These are phyloP conservation scores for Phtheirospermum japonicum DNA, from an alignment of 257 asterid genomes.

Conservation along the genomic window DNA sequence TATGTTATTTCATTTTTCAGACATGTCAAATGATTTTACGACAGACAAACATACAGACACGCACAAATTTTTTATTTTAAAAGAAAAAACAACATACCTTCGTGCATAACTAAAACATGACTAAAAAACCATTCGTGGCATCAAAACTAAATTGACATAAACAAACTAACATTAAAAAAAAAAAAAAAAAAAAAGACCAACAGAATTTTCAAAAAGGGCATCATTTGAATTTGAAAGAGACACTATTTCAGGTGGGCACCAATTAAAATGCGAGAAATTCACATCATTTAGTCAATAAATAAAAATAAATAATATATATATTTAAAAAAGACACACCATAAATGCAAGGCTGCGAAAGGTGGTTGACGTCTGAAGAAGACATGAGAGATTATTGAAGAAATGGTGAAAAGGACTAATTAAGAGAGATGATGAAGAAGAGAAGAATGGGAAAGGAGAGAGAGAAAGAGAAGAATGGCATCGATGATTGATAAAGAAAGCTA, in stretches of 20 bases:
- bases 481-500: conserved; percentile 83
- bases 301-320: background rate
- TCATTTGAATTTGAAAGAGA: background rate
- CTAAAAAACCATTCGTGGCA: too few species aligned
- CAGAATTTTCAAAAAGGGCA: conserved; percentile 28
- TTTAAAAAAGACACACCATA: conserved; percentile 47
- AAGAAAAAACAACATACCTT: too few species aligned
- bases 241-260: conserved; percentile 27
- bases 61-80: too few species aligned
- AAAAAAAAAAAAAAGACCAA: too few species aligned
- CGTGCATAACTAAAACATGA: too few species aligned
- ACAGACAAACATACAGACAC: too few species aligned
- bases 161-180: too few species aligned
- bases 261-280: conserved; percentile 22
- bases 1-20: conserved; percentile 19
- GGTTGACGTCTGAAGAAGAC: conserved; percentile 80
- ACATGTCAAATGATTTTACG: too few species aligned
- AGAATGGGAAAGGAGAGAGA: conserved; percentile 21
- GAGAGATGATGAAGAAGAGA: conserved; percentile 36
- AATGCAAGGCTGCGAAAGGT: conserved; percentile 78
- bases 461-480: conserved; percentile 65
- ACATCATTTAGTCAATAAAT: background rate
- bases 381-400: conserved; percentile 44
- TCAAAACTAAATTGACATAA: too few species aligned
- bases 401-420: conserved; percentile 58